These are phyloP conservation scores for Gracilaria domingensis DNA, from an alignment of 23 red algal genomes.

Conservation along the genomic window DNA sequence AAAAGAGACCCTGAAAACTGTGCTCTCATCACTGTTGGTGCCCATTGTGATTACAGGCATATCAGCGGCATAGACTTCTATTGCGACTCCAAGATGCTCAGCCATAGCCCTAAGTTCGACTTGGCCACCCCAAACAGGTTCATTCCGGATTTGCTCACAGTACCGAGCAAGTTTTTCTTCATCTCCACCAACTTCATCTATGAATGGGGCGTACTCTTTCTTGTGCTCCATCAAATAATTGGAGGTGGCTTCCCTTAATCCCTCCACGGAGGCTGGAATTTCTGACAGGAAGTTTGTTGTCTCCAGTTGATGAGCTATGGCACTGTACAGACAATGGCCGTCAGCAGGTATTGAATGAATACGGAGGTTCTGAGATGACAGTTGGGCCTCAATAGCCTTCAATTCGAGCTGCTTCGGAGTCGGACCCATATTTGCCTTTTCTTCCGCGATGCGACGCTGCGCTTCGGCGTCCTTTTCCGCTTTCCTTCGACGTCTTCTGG, in stretches of 20 bases:
- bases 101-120: conserved; percentile 80
- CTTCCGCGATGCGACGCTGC: conserved; percentile 55
- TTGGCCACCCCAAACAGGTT: conserved; percentile 83
- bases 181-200: conserved; percentile 66
- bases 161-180: conserved; percentile 48
- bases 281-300: neutral
- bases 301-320: conserved; percentile 80
- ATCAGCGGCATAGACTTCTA: conserved; percentile 84
- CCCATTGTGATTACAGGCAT: conserved; percentile 82
- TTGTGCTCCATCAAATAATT: conserved; percentile 47
- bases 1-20: conserved; percentile 71
- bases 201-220: conserved; percentile 78
- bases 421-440: conserved; percentile 52
- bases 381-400: conserved; percentile 50
- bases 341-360: conserved; percentile 76
- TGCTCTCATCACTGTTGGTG: neutral
- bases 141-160: conserved; percentile 58
- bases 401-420: conserved; percentile 56
- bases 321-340: conserved; percentile 84
- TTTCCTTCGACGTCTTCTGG: conserved; percentile 65
- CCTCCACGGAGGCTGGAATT: conserved; percentile 26
- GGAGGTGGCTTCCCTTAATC: conserved; percentile 44
- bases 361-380: conserved; percentile 35
- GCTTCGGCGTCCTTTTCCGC: conserved; percentile 55
- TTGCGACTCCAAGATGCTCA: conserved; percentile 29